Conservation (phyloP, 148 eudicot species). For the Fagopyrum homotropicum region DNA sequence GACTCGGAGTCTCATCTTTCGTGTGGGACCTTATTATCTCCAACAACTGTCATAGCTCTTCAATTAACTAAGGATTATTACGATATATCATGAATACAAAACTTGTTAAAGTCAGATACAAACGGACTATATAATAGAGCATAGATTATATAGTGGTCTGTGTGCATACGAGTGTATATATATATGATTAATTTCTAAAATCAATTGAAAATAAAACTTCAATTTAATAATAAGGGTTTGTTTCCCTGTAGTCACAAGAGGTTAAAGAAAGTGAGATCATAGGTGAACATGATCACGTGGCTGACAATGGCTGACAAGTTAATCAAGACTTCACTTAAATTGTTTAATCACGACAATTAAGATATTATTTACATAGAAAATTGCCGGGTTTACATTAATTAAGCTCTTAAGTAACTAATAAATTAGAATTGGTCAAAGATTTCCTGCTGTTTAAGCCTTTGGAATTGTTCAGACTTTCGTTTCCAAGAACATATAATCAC, state of each 20-base stretch:
- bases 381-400: background rate
- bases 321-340: background rate
- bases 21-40: too few species aligned
- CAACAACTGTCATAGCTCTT: too few species aligned
- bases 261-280: slow-evolving; percentile 1
- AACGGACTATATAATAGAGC: too few species aligned
- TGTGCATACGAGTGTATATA: too few species aligned
- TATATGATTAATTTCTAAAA: too few species aligned
- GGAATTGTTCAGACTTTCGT: too few species aligned
- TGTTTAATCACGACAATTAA: background rate
- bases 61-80: too few species aligned
- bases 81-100: too few species aligned
- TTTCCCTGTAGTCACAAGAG: background rate
- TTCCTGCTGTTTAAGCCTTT: background rate
- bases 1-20: too few species aligned
- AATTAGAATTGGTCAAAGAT: background rate
- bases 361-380: background rate
- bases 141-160: too few species aligned
- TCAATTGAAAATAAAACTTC: too few species aligned
- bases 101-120: too few species aligned
- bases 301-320: slow-evolving; percentile 1
- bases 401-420: background rate
- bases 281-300: slow-evolving; percentile 1
- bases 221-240: background rate
- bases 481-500: background rate